Conservation (phyloP, 768 basidiomycete genomes). For the Russula lepida region DNA sequence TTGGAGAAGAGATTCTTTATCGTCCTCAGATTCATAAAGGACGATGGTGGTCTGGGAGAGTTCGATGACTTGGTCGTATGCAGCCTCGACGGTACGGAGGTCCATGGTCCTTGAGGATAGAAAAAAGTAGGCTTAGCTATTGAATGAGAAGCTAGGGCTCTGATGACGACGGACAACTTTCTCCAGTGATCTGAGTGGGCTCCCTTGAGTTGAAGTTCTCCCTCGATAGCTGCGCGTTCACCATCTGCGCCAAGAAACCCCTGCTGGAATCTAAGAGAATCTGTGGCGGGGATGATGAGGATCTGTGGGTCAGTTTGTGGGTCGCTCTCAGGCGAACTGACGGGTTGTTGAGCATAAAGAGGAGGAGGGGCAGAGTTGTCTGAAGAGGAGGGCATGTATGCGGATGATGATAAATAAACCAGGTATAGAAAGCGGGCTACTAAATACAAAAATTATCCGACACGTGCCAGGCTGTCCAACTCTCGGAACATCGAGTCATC, state of each 20-base stretch:
- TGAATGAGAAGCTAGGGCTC: conserved; percentile 4
- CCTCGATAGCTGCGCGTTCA: conserved; percentile 76
- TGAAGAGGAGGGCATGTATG: conserved; percentile 12
- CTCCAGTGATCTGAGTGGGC: conserved; percentile 46
- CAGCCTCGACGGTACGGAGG: conserved; percentile 58
- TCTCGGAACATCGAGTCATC: conserved; percentile 71
- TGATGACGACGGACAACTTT: conserved; percentile 55
- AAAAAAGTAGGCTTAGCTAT: conserved; percentile 18
- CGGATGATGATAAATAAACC: not conserved
- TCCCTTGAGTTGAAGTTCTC: conserved; percentile 80
- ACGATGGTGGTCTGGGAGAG: conserved; percentile 50
- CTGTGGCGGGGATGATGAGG: conserved; percentile 61
- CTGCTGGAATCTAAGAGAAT: conserved; percentile 73
- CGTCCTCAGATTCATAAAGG: conserved; percentile 40
- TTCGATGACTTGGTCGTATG: conserved; percentile 55
- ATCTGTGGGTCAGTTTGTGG: conserved; percentile 43
- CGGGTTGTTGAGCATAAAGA: conserved; percentile 12
- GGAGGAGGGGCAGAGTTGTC: conserved; percentile 10
- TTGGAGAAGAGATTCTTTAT: conserved; percentile 38
- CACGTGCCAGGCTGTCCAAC: conserved; percentile 67
- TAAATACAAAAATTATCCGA: conserved; percentile 36
- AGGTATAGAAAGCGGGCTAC: not conserved
- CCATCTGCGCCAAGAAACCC: conserved; percentile 80
- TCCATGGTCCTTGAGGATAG: conserved; percentile 45
- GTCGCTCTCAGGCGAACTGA: not conserved